phyloP scores from a whole-genome alignment of 768 basidiomycete genomes.

The Suillus bovinus region DNA sequence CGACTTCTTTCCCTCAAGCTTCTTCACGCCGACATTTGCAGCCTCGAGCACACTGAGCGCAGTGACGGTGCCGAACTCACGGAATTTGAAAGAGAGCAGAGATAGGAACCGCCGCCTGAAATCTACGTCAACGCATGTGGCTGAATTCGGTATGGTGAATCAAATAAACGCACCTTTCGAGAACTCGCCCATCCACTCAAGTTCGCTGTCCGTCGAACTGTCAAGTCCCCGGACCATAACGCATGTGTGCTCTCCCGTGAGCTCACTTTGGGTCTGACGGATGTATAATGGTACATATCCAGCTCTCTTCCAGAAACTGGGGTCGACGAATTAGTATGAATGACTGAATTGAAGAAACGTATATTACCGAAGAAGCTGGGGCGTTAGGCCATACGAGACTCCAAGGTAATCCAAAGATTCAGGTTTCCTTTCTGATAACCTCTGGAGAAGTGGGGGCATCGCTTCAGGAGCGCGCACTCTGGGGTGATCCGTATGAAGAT shows the following conservation, averaged over 20 bases:
- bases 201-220: constrained; percentile 57
- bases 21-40: constrained; percentile 62
- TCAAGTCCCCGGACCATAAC: constrained; percentile 91
- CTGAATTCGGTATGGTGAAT: background rate
- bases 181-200: constrained; percentile 89
- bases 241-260: constrained; percentile 96
- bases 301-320: constrained; percentile 92
- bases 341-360: constrained; percentile 3
- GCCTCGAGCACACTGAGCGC: constrained; percentile 89
- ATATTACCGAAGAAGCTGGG: constrained; percentile 70
- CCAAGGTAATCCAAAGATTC: constrained; percentile 92
- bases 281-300: constrained; percentile 92
- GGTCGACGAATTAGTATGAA: background rate
- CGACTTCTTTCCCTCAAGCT: constrained; percentile 39
- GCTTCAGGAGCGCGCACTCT: constrained; percentile 66
- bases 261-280: constrained; percentile 89
- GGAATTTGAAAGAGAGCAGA: constrained; percentile 90
- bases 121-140: constrained; percentile 49
- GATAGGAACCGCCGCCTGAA: constrained; percentile 90
- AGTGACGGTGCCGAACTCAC: constrained; percentile 88
- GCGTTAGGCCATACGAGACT: constrained; percentile 93
- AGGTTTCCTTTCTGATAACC: constrained; percentile 86
- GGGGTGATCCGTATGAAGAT: constrained; percentile 77
- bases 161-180: constrained; percentile 58
- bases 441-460: constrained; percentile 93